phyloP scores from a whole-genome alignment of 2,329 filamentous ascomycete species.

The Monascus ruber region DNA sequence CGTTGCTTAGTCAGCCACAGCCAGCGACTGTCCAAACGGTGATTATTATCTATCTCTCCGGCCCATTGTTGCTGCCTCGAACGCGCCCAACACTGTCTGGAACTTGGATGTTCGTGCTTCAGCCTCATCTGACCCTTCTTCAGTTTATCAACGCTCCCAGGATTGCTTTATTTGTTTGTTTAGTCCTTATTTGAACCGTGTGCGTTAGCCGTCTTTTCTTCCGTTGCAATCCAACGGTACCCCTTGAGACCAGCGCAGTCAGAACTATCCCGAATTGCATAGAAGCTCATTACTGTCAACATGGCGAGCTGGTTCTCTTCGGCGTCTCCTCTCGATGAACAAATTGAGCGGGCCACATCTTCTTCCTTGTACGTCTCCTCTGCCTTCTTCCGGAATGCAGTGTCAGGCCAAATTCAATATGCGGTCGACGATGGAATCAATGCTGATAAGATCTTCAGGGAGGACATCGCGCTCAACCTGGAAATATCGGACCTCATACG shows the following conservation, averaged over 20 bases:
- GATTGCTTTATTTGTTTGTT: too few relatives aligned
- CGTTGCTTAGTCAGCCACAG: conserved; percentile 5
- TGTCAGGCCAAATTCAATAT: neutral
- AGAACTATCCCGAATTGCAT: too few relatives aligned
- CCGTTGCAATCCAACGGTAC: too few relatives aligned
- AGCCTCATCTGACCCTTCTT: too few relatives aligned
- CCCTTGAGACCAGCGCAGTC: too few relatives aligned
- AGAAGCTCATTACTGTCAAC: conserved; percentile 33
- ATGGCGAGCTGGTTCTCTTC: conserved; percentile 98
- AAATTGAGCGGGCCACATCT: conserved; percentile 88
- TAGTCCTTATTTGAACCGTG: too few relatives aligned
- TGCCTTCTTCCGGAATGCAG: neutral
- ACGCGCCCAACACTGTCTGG: too few relatives aligned
- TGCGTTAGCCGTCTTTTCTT: too few relatives aligned
- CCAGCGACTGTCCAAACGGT: conserved; percentile 1
- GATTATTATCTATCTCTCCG: conserved; percentile 5
- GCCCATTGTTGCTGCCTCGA: conserved; percentile 1
- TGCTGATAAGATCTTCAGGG: conserved; percentile 40
- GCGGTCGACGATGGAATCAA: neutral
- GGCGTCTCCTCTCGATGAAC: conserved; percentile 86
- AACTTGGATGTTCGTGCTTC: too few relatives aligned
- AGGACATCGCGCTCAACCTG: conserved; percentile 93
- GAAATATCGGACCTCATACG: conserved; percentile 97
- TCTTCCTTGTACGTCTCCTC: conserved; percentile 68
- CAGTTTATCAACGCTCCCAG: too few relatives aligned